Evolutionary conservation across 1,284 basidiomycete genomes (phyloP).

Genomic region (Apiotrichum akiyoshidainum): DNA sequence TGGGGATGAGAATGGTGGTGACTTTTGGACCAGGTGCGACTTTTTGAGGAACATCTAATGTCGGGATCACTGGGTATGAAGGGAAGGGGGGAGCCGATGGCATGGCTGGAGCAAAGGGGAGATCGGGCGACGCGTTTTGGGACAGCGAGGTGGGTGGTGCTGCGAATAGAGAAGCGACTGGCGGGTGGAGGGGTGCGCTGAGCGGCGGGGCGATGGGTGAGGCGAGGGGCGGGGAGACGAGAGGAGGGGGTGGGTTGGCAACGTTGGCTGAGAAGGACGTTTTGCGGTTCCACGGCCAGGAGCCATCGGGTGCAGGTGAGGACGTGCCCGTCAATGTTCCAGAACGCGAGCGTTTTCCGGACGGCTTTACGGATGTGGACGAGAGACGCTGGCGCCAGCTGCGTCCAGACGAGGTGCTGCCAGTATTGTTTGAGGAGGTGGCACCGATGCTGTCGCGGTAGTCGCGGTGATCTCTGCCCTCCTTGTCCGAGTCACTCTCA

Average conservation of each 20-base stretch:
- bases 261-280: background rate
- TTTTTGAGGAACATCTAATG: background rate
- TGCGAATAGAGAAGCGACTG: background rate
- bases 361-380: background rate
- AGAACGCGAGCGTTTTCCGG: conserved; percentile 5
- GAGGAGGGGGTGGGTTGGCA: background rate
- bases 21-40: background rate
- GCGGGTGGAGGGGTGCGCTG: background rate
- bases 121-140: background rate
- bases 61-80: background rate
- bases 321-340: too few relatives aligned
- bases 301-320: background rate
- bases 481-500: conserved; percentile 14
- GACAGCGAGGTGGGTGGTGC: background rate
- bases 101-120: background rate
- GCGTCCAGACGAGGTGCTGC: background rate
- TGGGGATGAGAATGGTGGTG: background rate
- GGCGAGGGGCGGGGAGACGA: background rate
- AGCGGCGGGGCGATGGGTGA: background rate
- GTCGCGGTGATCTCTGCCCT: background rate
- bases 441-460: background rate
- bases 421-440: background rate
- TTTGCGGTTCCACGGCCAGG: background rate
- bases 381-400: conserved; percentile 1
- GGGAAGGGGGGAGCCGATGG: background rate